Base-by-base conservation (phyloP, 2,329 filamentous ascomycete species). In the Ceratocystis cacaofunesta region DNA sequence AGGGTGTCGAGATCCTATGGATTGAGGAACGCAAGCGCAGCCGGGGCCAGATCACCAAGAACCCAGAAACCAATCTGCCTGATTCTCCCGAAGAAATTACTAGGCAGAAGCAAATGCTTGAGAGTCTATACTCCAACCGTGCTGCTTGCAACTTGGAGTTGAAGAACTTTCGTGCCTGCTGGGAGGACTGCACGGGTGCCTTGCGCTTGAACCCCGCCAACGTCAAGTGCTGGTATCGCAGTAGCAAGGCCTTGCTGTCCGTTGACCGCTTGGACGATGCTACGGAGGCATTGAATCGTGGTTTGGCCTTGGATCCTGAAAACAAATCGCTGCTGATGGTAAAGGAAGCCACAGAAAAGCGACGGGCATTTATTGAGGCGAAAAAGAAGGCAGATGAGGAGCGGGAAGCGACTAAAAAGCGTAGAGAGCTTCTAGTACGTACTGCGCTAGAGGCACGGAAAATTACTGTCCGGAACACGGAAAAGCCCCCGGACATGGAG, bases 161-260 rank as follows among this genome's bases (percentile, higher is more conserved):
- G 69, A 83, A 85, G 73, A 99, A 99, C 78, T 94, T 92, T 76
- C 86, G 92, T 69, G 87, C 85, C 68, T 91, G 88, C 76, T 95
- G 87, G 71, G 81, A 87, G 61, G 94, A 97, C 78, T 94, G 92
- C 75, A 88, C 87, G 1, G 80, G 84, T 6, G 87, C 89, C 1
- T 80, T 99, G 68, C 83, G 85, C 48, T 78, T 96, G 67, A 95
- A 96, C 75, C 82, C 86, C 2, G 75, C 74, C 62, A 96, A 96
- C 74, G 75, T 95, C 71, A 99, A 99, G 77, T 92, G 94, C 0
- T 90, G 86, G 76, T 99, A 95, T 76, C 88, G 94, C 68, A 91
- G 88, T 65, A 84, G 88, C 1, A 80, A 81, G 67, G 92, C 94
- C 3, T 82, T 95, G 66, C 78, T 95, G 30, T 84, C 86, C 0